Evolutionary conservation across 1,284 basidiomycete species (phyloP), one percentile per base, ranked within the genome.

Genomic region (Malassezia obtusa): DNA sequence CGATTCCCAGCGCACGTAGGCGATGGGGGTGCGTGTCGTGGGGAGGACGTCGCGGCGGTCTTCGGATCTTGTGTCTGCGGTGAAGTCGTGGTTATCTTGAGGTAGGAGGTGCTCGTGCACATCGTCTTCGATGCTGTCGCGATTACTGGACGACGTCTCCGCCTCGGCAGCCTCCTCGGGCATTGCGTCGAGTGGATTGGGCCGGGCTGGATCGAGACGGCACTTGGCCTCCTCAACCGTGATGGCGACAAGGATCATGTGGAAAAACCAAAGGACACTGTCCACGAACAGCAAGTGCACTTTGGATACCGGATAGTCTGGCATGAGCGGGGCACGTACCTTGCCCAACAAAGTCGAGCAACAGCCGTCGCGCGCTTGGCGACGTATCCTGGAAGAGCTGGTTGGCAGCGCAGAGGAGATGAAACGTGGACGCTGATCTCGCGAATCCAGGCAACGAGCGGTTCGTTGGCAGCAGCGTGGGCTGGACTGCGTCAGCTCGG

Each of bases 301-400:
- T 26, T 56, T 57, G 15, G 53, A 50, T 4, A 57, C 58, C 4
- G 51, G 25, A 35, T 58, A 43, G 8, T 57, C 59, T 54, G 49
- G 40, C n/a, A 26, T 39, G 32, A 33, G 30, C 10, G 10, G n/a
- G n/a, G 7, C n/a, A 50, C 58, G 24, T 26, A 50, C 45, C 44
- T 33, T 66, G 66, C 5, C 62, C 64, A 17, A 68, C 47, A 53
- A 66, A 68, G 45, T 68, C 66, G 37, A 68, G 52, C 10, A 68
- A 17, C 33, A 68, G 52, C n/a, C 54, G 38, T 11, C 30, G 15
- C 14, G 40, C 24, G 15, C 35, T 26, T 4, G 48, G 47, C 8
- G 43, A 35, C 11, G 43, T 50, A 21, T 50, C 36, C 25, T 35
- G 32, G 7, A 50, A 19, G 15, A 45, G 22, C 31, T 56, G 53